Evolutionary conservation across 2,329 filamentous ascomycete species (phyloP), one percentile per base, ranked within the genome.

Genomic region (Aspergillus neotritici): DNA sequence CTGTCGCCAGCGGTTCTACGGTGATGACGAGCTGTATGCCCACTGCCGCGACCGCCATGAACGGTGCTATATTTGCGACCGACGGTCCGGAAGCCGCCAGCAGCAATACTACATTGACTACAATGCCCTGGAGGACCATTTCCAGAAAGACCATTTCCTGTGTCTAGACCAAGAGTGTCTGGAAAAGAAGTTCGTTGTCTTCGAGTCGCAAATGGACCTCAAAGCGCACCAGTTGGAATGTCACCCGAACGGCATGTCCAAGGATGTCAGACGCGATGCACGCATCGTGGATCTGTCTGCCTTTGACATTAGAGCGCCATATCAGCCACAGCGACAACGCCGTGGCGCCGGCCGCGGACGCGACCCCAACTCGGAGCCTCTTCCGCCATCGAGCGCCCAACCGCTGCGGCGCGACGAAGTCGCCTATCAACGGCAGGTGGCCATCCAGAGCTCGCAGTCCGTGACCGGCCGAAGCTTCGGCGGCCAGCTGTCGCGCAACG

Each of bases 171-270:
- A 78, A 41, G 90, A 95, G 60, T 98, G 93, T 58, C 64, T 93
- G 60, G 93, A 97, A 56, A 95, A 95, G 78, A 97, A 96, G 63
- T 96, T 97, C 62, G 86, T 97, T 25, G 93, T 97, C 1, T 98
- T 98, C 55, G 87, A 88, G 43, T 90, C 89, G 0, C 87, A 96
- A 59, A 83, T 98, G 74, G 93, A 98, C 58, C 71, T 98, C 36
- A 94, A 97, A 64, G 93, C 86, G 3, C 93, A 98, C 67, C 87
- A 94, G 63, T 69, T 98, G 8, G 84, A 86, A 55, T 79, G 83
- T 41, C 93, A 98, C 61, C 87, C 83, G 0, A 81, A 83, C 54
- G 80, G 83, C 0, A 65, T 94, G 16, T 87, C 88, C 7, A 96
- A 94, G 58, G 86, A 91, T 53, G 82, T 85, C 2, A 76, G 89